Conservation (phyloP, 1,284 basidiomycete species). For the Boletellus deceptivus region DNA sequence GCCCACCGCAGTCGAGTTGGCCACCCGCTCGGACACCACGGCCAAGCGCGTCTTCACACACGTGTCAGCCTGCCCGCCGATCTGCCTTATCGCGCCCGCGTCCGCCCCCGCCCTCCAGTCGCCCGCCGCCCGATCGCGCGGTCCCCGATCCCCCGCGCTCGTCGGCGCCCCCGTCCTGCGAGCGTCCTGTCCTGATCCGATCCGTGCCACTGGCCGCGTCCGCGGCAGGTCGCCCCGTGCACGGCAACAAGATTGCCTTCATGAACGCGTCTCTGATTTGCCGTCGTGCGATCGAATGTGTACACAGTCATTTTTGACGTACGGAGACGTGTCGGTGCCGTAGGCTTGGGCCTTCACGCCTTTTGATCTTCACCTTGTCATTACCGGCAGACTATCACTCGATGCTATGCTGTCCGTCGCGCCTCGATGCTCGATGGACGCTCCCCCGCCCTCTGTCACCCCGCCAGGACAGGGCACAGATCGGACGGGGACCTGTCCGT, state of each 20-base stretch:
- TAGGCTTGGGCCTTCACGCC: constrained; percentile 8
- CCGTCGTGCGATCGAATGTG: constrained; percentile 13
- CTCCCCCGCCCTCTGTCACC: no score
- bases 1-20: constrained; percentile 27
- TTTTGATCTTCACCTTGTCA: constrained; percentile 28
- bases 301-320: constrained; percentile 24
- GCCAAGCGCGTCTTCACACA: constrained; percentile 12
- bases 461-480: neutral
- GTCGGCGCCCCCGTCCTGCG: constrained; percentile 5
- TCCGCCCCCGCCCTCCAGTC: constrained; percentile 12
- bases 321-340: constrained; percentile 29
- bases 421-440: constrained; percentile 6
- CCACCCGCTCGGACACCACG: constrained; percentile 21
- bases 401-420: neutral
- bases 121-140: no score
- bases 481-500: constrained; percentile 23
- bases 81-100: constrained; percentile 18
- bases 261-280: constrained; percentile 22
- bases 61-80: constrained; percentile 22
- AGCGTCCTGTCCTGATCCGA: constrained; percentile 20
- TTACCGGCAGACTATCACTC: constrained; percentile 15
- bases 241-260: constrained; percentile 29
- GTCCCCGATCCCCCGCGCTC: constrained; percentile 25
- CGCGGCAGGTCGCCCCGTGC: neutral
- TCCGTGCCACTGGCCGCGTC: constrained; percentile 9